Conservation (phyloP, 306 rosid species). For the Corylus avellana region DNA sequence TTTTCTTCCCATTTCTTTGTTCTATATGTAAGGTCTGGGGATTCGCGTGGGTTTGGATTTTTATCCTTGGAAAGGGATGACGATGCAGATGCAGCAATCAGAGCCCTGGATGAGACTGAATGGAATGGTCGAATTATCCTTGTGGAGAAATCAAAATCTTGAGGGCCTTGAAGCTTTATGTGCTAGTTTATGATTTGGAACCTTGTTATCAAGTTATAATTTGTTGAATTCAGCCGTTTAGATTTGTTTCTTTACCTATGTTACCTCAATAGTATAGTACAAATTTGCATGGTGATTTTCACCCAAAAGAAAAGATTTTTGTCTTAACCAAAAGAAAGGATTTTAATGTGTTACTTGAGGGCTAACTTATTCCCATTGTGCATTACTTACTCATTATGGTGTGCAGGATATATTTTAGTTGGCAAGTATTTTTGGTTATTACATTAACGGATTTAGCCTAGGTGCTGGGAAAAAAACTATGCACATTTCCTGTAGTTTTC, state of each 20-base stretch:
- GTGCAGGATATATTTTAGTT: not conserved
- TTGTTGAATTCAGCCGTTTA: not conserved
- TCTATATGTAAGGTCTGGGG: not conserved
- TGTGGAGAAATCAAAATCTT: slow-evolving; percentile 14
- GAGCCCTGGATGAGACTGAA: slow-evolving; percentile 12
- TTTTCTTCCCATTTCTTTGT: not conserved
- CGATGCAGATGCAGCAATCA: slow-evolving; percentile 10
- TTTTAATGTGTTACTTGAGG: not conserved
- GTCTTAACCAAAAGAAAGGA: not conserved
- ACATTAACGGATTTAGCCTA: not conserved
- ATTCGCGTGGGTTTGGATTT: slow-evolving; percentile 15
- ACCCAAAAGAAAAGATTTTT: not conserved
- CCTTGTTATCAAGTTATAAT: not conserved
- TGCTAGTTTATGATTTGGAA: not conserved
- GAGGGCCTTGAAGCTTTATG: not conserved
- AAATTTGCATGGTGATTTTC: not conserved
- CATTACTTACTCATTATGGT: not conserved
- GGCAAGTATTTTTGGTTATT: not conserved
- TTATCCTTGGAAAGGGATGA: slow-evolving; percentile 8
- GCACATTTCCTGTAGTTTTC: not conserved
- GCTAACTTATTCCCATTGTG: not conserved
- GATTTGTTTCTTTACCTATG: not conserved
- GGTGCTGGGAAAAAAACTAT: not conserved
- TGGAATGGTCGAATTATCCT: slow-evolving; percentile 10
- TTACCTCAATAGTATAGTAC: not conserved